A percentile compares a stretch with the other conserved stretches of the same genome.
phyloP scores from a whole-genome alignment of 768 basidiomycete genomes.

The Glaciozyma antarctica region DNA sequence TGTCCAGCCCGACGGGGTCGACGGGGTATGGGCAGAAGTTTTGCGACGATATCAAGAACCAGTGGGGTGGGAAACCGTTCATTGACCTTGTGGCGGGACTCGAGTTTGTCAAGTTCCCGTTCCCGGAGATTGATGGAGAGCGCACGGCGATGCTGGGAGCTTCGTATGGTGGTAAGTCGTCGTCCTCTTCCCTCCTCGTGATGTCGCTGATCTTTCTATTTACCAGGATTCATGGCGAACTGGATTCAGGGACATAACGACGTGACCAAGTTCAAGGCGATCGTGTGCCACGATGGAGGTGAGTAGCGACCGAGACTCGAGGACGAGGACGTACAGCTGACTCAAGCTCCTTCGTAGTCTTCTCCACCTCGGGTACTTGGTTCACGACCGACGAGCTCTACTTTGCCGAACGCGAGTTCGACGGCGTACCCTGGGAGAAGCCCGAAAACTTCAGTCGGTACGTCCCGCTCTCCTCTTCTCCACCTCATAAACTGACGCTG shows the following conservation, averaged over 20 bases:
- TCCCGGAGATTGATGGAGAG: slow-evolving; percentile 40
- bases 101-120: slow-evolving; percentile 34
- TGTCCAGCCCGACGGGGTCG: slow-evolving; percentile 65
- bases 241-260: slow-evolving; percentile 94
- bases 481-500: too few species aligned
- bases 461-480: background rate
- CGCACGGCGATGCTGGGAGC: slow-evolving; percentile 50
- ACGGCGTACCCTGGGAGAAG: slow-evolving; percentile 33
- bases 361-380: slow-evolving; percentile 68
- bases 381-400: slow-evolving; percentile 32
- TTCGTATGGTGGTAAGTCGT: slow-evolving; percentile 38
- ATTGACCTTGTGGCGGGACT: slow-evolving; percentile 40
- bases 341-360: slow-evolving; percentile 45
- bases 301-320: slow-evolving; percentile 3
- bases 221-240: slow-evolving; percentile 43
- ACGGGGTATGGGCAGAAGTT: slow-evolving; percentile 49
- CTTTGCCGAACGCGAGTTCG: slow-evolving; percentile 36
- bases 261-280: slow-evolving; percentile 78
- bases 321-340: background rate
- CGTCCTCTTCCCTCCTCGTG: background rate
- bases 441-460: slow-evolving; percentile 20
- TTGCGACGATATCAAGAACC: slow-evolving; percentile 37
- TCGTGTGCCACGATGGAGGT: slow-evolving; percentile 80
- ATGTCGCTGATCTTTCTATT: background rate
- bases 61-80: slow-evolving; percentile 41